These are phyloP conservation scores for Alternaria arbusti DNA, from an alignment of 2,329 filamentous ascomycete genomes.

Conservation along the genomic window DNA sequence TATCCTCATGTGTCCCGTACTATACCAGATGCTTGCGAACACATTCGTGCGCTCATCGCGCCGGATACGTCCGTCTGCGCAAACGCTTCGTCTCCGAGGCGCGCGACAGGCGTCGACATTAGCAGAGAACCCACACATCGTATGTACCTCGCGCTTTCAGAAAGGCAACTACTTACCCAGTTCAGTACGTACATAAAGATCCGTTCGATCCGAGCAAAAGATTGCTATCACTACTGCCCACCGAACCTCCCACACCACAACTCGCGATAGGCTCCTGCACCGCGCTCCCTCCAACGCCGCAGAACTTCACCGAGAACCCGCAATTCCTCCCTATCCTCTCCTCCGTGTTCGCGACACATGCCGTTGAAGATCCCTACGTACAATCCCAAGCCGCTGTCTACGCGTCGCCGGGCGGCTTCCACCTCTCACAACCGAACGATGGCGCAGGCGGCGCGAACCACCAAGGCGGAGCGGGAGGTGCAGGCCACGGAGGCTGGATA, in stretches of 20 bases:
- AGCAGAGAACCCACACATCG: slow-evolving; percentile 53
- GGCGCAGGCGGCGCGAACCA: slow-evolving; percentile 63
- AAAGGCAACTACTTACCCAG: background rate
- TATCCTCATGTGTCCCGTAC: slow-evolving; percentile 15
- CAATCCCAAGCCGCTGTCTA: slow-evolving; percentile 66
- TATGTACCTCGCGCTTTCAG: slow-evolving; percentile 17
- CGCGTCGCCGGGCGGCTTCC: slow-evolving; percentile 63
- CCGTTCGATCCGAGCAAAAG: slow-evolving; percentile 49
- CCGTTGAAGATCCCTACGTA: slow-evolving; percentile 62
- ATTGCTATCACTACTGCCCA: slow-evolving; percentile 64
- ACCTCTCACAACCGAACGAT: slow-evolving; percentile 56
- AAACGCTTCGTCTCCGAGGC: slow-evolving; percentile 28
- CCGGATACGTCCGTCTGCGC: slow-evolving; percentile 14
- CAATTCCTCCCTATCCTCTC: slow-evolving; percentile 64
- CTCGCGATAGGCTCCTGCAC: slow-evolving; percentile 63
- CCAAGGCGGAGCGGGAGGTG: slow-evolving; percentile 65
- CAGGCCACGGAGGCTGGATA: slow-evolving; percentile 65
- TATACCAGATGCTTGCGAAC: slow-evolving; percentile 29
- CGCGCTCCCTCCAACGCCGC: slow-evolving; percentile 62
- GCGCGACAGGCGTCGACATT: slow-evolving; percentile 48
- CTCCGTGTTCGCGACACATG: slow-evolving; percentile 61
- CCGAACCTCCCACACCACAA: slow-evolving; percentile 58
- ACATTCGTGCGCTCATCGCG: slow-evolving; percentile 27
- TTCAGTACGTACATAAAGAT: slow-evolving; percentile 59
- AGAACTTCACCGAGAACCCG: slow-evolving; percentile 63